phyloP scores from a whole-genome alignment of 306 rosid genomes.

The Abrus precatorius region DNA sequence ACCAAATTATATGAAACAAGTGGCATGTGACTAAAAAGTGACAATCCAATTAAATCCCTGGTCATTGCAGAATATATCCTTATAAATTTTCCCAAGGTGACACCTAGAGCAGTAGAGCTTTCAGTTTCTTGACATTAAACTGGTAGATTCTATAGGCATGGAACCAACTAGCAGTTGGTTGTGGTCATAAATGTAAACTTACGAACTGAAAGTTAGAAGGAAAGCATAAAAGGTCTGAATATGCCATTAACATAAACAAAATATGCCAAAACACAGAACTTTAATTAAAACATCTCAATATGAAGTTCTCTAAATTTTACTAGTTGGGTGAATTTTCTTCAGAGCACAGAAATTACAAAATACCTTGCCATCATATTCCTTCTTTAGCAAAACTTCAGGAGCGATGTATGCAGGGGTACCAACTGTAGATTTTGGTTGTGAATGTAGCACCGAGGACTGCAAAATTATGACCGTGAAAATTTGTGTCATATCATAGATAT shows the following conservation, averaged over 20 bases:
- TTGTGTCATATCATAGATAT: conserved; percentile 35
- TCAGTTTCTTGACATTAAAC: not conserved
- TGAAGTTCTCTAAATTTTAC: too few relatives aligned
- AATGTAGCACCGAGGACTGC: conserved; percentile 94
- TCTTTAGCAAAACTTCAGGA: conserved; percentile 93
- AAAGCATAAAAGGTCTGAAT: not conserved
- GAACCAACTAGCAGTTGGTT: not conserved
- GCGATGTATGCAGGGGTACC: conserved; percentile 99
- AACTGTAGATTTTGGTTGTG: conserved; percentile 97
- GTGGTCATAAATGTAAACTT: conserved; percentile 12
- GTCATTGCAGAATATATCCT: not conserved
- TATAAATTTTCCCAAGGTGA: not conserved
- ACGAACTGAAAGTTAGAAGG: not conserved
- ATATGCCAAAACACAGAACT: too few relatives aligned
- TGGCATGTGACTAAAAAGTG: conserved; percentile 12
- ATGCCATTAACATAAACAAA: not conserved
- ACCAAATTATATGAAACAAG: not conserved
- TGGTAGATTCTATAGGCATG: conserved; percentile 6
- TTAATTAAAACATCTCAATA: too few relatives aligned
- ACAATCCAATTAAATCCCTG: not conserved
- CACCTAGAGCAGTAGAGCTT: not conserved
- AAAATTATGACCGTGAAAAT: conserved; percentile 43
- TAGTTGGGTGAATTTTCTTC: conserved; percentile 15
- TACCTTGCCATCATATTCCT: conserved; percentile 99
- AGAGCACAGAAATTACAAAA: conserved; percentile 25